Evolutionary conservation across 768 basidiomycete genomes (phyloP), one percentile per base, ranked within the genome.

Genomic region (Krasilnikovozyma curviuscula): DNA sequence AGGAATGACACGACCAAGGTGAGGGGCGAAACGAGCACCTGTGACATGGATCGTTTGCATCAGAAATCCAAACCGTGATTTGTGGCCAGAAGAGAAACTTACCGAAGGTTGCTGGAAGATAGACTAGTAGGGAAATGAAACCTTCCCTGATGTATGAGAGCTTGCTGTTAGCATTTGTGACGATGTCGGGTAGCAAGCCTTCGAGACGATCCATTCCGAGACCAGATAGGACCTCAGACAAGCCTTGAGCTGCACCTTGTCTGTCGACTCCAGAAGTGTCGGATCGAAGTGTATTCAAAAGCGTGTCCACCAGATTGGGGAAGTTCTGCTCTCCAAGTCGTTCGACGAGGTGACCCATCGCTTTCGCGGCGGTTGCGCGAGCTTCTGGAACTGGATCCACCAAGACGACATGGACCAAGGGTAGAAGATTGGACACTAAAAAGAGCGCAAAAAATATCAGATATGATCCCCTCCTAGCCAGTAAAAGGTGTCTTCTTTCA

Each of bases 301-400:
- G 70, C 9, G 78, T 77, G n/a, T 83, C 81, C 1, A 98, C 86
- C 23, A 98, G 73, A 57, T 91, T 83, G 1, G 93, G 93, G 76
- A 97, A 98, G 61, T 88, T 80, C 8, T 73, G 65, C 66, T 97
- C 93, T 45, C 93, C 93, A 14, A 98, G 69, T 25, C 93, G 80
- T 60, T 97, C 91, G 19, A 98, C 84, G n/a, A 98, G 73, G 0
- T 86, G 84, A 8, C 93, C 91, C 13, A 98, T 71, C 0, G 91
- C 81, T 67, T 97, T 97, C 10, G 91, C 89, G 7, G 93, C 93
- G 0, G 91, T 95, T 1, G 88, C 89, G 47, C 93, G 76, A 5
- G 93, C 91, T 65, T 97, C 93, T 3, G 93, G 93, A 1, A 97
- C 93, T 24, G 93, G 93, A 56, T 98, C 93, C 34, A 89, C 79